Percentiles rank a stretch among this genome's conserved stretches.
phyloP scores from a whole-genome alignment of 768 basidiomycete genomes.

The Lactifluus volemus region DNA sequence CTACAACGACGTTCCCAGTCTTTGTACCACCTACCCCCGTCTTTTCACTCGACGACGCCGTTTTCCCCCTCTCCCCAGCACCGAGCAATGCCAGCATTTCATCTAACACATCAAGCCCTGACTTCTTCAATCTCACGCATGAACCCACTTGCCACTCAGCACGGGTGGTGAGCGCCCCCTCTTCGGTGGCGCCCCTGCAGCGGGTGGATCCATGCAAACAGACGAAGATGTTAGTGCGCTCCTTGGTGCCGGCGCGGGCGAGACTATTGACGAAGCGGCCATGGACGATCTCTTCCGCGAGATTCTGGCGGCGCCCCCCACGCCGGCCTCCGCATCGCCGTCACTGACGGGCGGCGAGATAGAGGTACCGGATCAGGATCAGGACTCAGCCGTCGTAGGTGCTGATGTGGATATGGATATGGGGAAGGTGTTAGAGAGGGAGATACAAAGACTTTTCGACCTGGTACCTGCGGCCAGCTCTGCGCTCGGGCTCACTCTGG shows the following conservation, averaged over 20 bases:
- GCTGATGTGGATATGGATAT: conserved; percentile 14
- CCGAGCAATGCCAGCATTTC: conserved; percentile 24
- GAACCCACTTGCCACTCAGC: conserved; percentile 94
- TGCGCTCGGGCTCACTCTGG: conserved; percentile 21
- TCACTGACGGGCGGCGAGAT: conserved; percentile 23
- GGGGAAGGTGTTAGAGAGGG: conserved; percentile 35
- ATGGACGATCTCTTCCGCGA: conserved; percentile 66
- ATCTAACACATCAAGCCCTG: conserved; percentile 26
- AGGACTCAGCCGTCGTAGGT: neutral
- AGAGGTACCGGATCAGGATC: conserved; percentile 22
- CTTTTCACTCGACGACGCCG: conserved; percentile 25
- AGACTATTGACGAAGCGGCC: conserved; percentile 44
- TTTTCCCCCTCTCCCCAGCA: conserved; percentile 31
- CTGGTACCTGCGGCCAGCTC: conserved; percentile 34
- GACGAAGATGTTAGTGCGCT: conserved; percentile 13
- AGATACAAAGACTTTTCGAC: conserved; percentile 55
- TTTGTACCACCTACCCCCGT: conserved; percentile 28
- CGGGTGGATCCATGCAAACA: conserved; percentile 57
- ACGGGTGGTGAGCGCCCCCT: conserved; percentile 86
- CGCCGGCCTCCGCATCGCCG: conserved; percentile 28
- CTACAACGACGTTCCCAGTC: conserved; percentile 27
- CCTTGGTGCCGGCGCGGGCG: conserved; percentile 21
- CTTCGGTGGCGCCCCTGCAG: conserved; percentile 78
- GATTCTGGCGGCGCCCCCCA: conserved; percentile 49
- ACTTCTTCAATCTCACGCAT: conserved; percentile 29